phyloP scores from a whole-genome alignment of 2,329 filamentous ascomycete species.

The Cordyceps cateniannulata region DNA sequence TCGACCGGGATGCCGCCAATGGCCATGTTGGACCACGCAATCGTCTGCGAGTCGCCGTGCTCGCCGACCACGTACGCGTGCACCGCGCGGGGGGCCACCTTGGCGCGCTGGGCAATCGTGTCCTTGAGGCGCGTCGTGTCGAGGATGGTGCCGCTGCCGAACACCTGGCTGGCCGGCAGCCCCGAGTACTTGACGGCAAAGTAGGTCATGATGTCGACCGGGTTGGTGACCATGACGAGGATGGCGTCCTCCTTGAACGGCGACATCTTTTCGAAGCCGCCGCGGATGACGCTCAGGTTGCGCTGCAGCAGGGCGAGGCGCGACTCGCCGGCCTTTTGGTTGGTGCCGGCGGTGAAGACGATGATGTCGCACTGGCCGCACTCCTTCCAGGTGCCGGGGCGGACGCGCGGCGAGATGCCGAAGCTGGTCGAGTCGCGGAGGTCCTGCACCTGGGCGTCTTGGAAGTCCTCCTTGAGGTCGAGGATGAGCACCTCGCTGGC shows the following conservation, averaged over 20 bases:
- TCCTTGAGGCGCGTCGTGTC: conserved; percentile 44
- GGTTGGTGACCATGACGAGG: conserved; percentile 46
- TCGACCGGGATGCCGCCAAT: conserved; percentile 17
- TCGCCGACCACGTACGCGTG: conserved; percentile 19
- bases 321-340: conserved; percentile 24
- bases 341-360: conserved; percentile 48
- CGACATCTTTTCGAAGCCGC: conserved; percentile 40
- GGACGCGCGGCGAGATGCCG: conserved; percentile 35
- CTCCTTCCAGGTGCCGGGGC: conserved; percentile 38
- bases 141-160: conserved; percentile 47
- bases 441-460: conserved; percentile 45
- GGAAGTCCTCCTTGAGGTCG: conserved; percentile 39
- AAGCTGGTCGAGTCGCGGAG: conserved; percentile 43
- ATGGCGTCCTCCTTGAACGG: conserved; percentile 42
- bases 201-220: conserved; percentile 47
- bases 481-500: conserved; percentile 46
- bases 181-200: conserved; percentile 41
- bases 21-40: conserved; percentile 20
- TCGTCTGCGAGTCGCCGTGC: conserved; percentile 19
- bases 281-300: conserved; percentile 41
- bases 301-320: conserved; percentile 20
- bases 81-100: conserved; percentile 15
- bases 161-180: conserved; percentile 40
- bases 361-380: conserved; percentile 48
- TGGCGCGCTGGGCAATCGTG: conserved; percentile 27